Percentiles rank a stretch among this genome's conserved stretches.
Evolutionary conservation across 2,329 filamentous ascomycete genomes (phyloP).

Genomic region (Fusarium udum): DNA sequence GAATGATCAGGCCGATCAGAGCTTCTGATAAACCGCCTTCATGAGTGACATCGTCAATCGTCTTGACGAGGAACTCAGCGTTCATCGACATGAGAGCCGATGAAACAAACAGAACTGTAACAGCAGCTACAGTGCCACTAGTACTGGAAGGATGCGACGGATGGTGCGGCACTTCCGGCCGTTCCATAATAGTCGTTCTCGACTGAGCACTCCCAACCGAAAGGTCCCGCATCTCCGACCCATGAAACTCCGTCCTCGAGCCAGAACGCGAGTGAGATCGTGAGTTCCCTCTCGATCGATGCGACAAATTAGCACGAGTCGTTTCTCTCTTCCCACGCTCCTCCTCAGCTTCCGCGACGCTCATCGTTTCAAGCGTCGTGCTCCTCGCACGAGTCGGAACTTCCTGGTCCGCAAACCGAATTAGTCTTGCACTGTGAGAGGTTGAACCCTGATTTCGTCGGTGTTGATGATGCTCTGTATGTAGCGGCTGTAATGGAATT

Average conservation of each 20-base stretch:
- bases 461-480: slow-evolving; percentile 18
- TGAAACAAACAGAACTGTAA: slow-evolving; percentile 61
- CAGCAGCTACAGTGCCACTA: slow-evolving; percentile 50
- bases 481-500: slow-evolving; percentile 73
- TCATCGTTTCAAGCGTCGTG: slow-evolving; percentile 24
- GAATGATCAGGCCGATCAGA: slow-evolving; percentile 68
- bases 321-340: slow-evolving; percentile 9
- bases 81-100: slow-evolving; percentile 67
- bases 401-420: slow-evolving; percentile 46
- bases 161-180: neutral
- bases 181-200: slow-evolving; percentile 10
- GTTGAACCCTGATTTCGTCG: slow-evolving; percentile 14
- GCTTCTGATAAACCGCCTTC: slow-evolving; percentile 61
- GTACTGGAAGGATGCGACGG: slow-evolving; percentile 5
- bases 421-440: slow-evolving; percentile 37
- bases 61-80: slow-evolving; percentile 69
- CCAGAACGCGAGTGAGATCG: slow-evolving; percentile 34
- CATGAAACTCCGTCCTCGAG: slow-evolving; percentile 37
- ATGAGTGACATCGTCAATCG: slow-evolving; percentile 65
- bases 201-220: slow-evolving; percentile 20
- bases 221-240: slow-evolving; percentile 37
- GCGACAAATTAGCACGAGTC: slow-evolving; percentile 26
- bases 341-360: slow-evolving; percentile 16
- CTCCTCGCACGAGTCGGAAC: slow-evolving; percentile 20
- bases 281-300: slow-evolving; percentile 38